Evolutionary conservation across 176 grass and related monocot genomes (phyloP), one percentile per base, ranked within the genome.

Genomic region (Sorghum bicolor): DNA sequence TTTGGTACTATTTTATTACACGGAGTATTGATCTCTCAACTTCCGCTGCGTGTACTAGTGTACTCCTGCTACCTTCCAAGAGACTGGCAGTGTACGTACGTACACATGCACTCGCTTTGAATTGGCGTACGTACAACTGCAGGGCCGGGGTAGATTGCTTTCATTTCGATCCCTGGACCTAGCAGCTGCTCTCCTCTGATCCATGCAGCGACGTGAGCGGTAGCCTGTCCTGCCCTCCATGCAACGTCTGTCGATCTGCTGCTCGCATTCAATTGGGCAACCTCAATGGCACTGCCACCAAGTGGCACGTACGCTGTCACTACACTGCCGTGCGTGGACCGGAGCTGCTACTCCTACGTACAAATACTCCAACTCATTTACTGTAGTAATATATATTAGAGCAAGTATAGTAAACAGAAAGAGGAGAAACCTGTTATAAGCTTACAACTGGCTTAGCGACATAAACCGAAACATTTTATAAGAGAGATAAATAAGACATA

Each of bases 161-260:
- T 76, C 32, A 76, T 76, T 76, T 76, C 36, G 67, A 70, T 70
- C 64, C 64, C 39, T 20, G 43, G 41, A 10, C 41, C 41, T 43
- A 3, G 31, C 31, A 2, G 9, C 37, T 72, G 24, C 16, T 64
- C 10, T 25, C 2, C 15, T n/a, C 40, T 28, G 41, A 20, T 29
- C 24, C 82, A 76, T 77, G 45, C 82, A 58, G 44, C 33, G 63
- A 60, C 64, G 74, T 70, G 79, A 81, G 65, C 43, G 16, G 50
- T 53, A 53, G 52, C 19, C 5, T 55, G 61, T 55, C 64, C 74
- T 58, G 17, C 9, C 32, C 37, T 60, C 34, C 75, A 36, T 78
- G 83, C 29, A 78, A 61, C 74, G n/a, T 32, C 60, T 52, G 82
- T 67, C 43, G 26, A 30, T 30, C 12, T 30, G 61, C 61, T 12